Conservation (phyloP, 108 stramenopile genomes). For the Nitzschia inconspicua region DNA sequence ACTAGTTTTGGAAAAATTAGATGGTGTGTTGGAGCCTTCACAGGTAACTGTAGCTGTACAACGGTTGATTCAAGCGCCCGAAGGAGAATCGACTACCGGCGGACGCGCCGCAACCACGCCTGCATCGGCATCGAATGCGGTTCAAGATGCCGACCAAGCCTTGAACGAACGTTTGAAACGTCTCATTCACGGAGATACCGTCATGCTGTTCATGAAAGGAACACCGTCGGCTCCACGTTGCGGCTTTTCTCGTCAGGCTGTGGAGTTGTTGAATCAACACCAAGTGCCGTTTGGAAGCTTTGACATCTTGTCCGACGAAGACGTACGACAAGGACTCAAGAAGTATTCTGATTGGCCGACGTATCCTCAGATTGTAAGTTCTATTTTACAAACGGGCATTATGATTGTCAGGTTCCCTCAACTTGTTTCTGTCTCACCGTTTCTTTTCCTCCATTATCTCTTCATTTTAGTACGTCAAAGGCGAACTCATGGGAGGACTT, state of each 20-base stretch:
- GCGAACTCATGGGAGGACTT: constrained; percentile 93
- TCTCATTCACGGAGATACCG: constrained; percentile 57
- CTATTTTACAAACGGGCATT: background rate
- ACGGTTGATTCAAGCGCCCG: constrained; percentile 14
- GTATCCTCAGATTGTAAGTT: constrained; percentile 83
- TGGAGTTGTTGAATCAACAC: constrained; percentile 64
- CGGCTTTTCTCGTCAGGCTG: constrained; percentile 91
- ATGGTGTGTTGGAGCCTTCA: constrained; percentile 80
- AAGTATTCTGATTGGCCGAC: constrained; percentile 91
- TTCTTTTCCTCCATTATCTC: background rate
- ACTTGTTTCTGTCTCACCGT: background rate
- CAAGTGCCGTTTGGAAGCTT: constrained; percentile 78
- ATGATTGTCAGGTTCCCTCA: background rate
- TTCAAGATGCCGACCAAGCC: constrained; percentile 28
- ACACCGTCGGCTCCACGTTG: constrained; percentile 80
- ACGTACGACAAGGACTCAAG: constrained; percentile 91
- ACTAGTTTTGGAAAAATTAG: constrained; percentile 64
- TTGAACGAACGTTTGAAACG: constrained; percentile 52
- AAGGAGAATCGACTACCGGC: background rate
- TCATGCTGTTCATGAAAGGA: constrained; percentile 97
- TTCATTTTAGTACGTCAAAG: constrained; percentile 68
- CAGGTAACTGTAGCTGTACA: constrained; percentile 57
- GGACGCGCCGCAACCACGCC: constrained; percentile 4
- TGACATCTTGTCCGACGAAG: constrained; percentile 82
- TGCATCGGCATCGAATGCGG: background rate